Base-by-base conservation (phyloP, 2,329 filamentous ascomycete species). In the Diaporthe aspalathi region DNA sequence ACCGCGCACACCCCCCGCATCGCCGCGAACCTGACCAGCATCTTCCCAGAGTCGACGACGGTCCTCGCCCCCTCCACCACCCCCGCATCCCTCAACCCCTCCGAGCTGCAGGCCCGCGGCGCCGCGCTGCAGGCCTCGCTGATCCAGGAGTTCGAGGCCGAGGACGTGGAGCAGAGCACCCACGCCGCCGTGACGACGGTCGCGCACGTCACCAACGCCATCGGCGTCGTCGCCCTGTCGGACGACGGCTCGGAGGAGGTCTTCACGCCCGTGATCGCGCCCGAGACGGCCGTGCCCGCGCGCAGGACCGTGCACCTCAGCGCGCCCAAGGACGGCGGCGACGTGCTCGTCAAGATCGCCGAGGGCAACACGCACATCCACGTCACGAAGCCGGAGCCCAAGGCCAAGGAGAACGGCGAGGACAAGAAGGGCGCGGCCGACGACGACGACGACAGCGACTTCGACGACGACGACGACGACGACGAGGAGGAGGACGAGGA, bases 161-260 rank as follows among this genome's bases (percentile, higher is more conserved):
- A 94, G 75, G 95, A 98, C 80, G 97, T 99, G 76, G 93, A 97
- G 81, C 95, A 98, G 87, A 97, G 94, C 74, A 97, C 94, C 60
- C 95, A 99, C 86, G 92, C 96, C 67, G 94, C 94, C 80, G 94
- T 99, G 74, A 98, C 95, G 43, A 95, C 95, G 20, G 94, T 97
- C 67, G 94, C 94, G 77, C 96, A 99, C 85, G 91, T 97, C 74
- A 87, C 90, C 77, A 93, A 95, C 80, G 93, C 95, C 74, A 93
- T 99, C 74, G 96, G 96, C 80, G 92, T 98, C 67, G 88, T 97
- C 74, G 89, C 91, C 76, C 84, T 89, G 71, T 85, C 85, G 17
- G 87, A 84, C 53, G 74, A 82, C 76, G 79, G 82, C 50, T 86
- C 91, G 72, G 91, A 93, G 74, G 91, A 93, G 74, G 84, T 90